Conservation (phyloP, 2,329 filamentous ascomycete genomes). For the Penicillium sp. region DNA sequence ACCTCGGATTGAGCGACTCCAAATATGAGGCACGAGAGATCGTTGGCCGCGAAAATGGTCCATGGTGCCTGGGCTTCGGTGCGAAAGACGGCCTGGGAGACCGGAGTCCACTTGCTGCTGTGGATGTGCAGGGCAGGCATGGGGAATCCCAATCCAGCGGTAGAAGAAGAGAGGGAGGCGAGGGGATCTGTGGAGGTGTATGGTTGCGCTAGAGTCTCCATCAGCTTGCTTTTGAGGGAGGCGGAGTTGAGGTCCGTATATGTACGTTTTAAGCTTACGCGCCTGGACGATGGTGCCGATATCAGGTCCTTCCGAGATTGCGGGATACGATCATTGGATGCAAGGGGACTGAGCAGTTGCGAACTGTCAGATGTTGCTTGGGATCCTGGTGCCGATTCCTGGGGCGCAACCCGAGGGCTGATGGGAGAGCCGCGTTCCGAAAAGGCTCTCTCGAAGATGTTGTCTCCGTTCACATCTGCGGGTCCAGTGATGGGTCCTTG, state of each 20-base stretch:
- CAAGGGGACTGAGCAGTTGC: slow-evolving; percentile 28
- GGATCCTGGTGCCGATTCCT: slow-evolving; percentile 20
- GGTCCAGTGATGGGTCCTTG: slow-evolving; percentile 76
- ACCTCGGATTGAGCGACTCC: slow-evolving; percentile 97
- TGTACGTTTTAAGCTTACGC: slow-evolving; percentile 75
- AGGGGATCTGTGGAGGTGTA: slow-evolving; percentile 60
- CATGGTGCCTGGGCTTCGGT: slow-evolving; percentile 88
- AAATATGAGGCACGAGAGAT: slow-evolving; percentile 94
- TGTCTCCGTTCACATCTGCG: slow-evolving; percentile 67
- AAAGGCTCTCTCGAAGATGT: slow-evolving; percentile 84
- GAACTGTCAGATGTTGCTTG: slow-evolving; percentile 20
- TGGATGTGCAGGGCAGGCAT: slow-evolving; percentile 73
- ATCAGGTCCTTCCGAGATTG: slow-evolving; percentile 33
- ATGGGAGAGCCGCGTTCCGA: slow-evolving; percentile 39
- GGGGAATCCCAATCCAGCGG: slow-evolving; percentile 39
- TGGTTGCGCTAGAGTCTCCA: slow-evolving; percentile 81
- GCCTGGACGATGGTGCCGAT: slow-evolving; percentile 55
- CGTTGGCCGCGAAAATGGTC: slow-evolving; percentile 95
- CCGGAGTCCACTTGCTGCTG: slow-evolving; percentile 83
- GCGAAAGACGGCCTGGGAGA: slow-evolving; percentile 94
- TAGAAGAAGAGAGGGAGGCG: slow-evolving; percentile 35
- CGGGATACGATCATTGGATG: slow-evolving; percentile 33
- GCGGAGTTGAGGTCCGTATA: slow-evolving; percentile 78
- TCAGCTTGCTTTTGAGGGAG: slow-evolving; percentile 75
- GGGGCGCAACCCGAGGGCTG: slow-evolving; percentile 20